phyloP scores from a whole-genome alignment of 805 yeast species.

The Yamadazyma olivae region DNA sequence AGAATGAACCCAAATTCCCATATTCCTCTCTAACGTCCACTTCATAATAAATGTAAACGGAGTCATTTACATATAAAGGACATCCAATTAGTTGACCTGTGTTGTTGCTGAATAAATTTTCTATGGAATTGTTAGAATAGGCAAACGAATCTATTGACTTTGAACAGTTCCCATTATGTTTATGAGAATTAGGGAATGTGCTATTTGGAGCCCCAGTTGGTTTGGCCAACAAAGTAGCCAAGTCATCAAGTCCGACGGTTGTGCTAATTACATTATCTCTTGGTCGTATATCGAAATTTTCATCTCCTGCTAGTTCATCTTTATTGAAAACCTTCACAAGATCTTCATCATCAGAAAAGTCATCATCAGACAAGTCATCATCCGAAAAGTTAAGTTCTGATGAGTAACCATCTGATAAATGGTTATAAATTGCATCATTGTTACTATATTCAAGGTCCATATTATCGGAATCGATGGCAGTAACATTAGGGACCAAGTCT shows the following conservation, averaged over 20 bases:
- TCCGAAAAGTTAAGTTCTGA: not conserved
- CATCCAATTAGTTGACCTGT: conserved; percentile 28
- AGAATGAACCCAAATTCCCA: conserved; percentile 45
- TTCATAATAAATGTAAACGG: conserved; percentile 34
- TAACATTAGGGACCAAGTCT: too few relatives aligned
- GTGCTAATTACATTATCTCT: not conserved
- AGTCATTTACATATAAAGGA: conserved; percentile 36
- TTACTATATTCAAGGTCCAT: too few relatives aligned
- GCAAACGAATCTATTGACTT: conserved; percentile 6
- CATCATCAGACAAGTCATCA: not conserved
- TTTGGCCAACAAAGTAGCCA: not conserved
- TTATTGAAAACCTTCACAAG: not conserved
- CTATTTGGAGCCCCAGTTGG: not conserved
- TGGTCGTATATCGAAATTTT: not conserved
- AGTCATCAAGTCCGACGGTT: not conserved
- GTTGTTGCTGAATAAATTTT: conserved; percentile 19
- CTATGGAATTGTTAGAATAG: conserved; percentile 16
- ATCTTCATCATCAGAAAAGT: not conserved
- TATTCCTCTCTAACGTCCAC: conserved; percentile 37
- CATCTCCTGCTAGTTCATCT: not conserved
- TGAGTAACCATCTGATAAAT: not conserved
- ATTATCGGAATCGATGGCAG: too few relatives aligned
- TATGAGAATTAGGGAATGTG: not conserved
- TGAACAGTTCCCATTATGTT: not conserved
- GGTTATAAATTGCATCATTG: not conserved